phyloP scores from a whole-genome alignment of 305 asterid species.

The Petunia hybrid region DNA sequence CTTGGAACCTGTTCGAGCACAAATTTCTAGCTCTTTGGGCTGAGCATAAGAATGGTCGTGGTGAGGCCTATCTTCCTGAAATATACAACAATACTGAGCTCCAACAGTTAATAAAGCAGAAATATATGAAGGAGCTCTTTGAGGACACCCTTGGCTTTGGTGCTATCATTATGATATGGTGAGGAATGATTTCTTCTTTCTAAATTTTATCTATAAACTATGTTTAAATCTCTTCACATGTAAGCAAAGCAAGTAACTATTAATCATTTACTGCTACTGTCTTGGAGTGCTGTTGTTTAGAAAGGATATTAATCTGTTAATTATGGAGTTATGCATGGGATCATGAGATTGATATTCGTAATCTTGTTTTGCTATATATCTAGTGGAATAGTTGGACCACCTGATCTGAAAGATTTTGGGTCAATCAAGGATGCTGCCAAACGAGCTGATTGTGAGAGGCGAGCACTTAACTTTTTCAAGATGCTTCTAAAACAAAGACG shows the following conservation, averaged over 20 bases:
- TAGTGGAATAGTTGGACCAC: constrained; percentile 91
- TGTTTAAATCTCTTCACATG: no score
- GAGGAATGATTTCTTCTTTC: constrained; percentile 25
- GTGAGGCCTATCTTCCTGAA: constrained; percentile 96
- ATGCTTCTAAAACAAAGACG: constrained; percentile 69
- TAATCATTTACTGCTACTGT: no score
- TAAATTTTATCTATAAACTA: background rate
- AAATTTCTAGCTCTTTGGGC: constrained; percentile 92
- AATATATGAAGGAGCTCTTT: constrained; percentile 77
- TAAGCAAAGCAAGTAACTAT: background rate
- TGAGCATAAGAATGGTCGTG: constrained; percentile 83
- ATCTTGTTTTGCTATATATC: constrained; percentile 40
- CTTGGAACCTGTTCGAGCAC: constrained; percentile 83
- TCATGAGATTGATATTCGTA: background rate
- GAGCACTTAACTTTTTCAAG: constrained; percentile 77
- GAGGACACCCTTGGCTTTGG: constrained; percentile 92
- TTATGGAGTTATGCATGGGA: background rate
- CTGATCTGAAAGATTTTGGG: constrained; percentile 93
- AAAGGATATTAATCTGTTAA: no score
- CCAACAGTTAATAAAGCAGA: constrained; percentile 59
- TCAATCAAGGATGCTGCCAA: constrained; percentile 63
- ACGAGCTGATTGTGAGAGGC: constrained; percentile 83
- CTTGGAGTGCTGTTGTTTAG: no score
- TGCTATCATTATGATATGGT: constrained; percentile 97
- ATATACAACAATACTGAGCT: constrained; percentile 75